A percentile compares a stretch with the other conserved stretches of the same genome.
These are phyloP conservation scores for Rubroboletus satanas DNA, from an alignment of 768 basidiomycete genomes.

Conservation along the genomic window DNA sequence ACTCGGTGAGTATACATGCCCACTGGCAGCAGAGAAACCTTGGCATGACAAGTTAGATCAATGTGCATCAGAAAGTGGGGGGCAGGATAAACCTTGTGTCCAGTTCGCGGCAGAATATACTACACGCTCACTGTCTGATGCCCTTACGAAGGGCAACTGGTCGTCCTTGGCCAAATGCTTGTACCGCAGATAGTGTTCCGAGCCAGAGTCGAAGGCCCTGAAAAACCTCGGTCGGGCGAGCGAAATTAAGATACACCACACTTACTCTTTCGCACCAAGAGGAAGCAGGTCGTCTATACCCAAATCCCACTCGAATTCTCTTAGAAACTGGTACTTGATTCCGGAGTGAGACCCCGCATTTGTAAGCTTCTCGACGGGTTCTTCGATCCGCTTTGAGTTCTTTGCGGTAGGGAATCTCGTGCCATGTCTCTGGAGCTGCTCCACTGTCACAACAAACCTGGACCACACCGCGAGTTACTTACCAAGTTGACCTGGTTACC, in stretches of 20 bases:
- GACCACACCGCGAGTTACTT: neutral
- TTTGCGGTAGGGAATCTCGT: slow-evolving; percentile 68
- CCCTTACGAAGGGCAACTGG: slow-evolving; percentile 51
- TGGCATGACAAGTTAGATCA: slow-evolving; percentile 1
- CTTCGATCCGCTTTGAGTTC: slow-evolving; percentile 40
- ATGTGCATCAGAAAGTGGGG: neutral
- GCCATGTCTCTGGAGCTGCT: slow-evolving; percentile 76
- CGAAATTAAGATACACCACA: neutral
- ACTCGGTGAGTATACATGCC: slow-evolving; percentile 40
- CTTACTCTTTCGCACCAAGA: slow-evolving; percentile 64
- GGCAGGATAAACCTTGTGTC: slow-evolving; percentile 46
- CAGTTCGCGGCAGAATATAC: slow-evolving; percentile 67
- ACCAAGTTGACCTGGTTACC: slow-evolving; percentile 28
- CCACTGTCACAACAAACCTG: slow-evolving; percentile 1
- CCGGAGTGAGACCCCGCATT: slow-evolving; percentile 44
- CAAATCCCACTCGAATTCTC: slow-evolving; percentile 54
- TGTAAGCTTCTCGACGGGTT: slow-evolving; percentile 53
- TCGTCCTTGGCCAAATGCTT: slow-evolving; percentile 38
- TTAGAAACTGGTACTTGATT: slow-evolving; percentile 52
- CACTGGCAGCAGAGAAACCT: slow-evolving; percentile 62
- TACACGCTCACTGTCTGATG: slow-evolving; percentile 54
- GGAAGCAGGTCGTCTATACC: slow-evolving; percentile 58
- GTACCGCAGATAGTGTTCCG: slow-evolving; percentile 53
- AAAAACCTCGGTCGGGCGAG: neutral
- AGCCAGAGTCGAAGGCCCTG: slow-evolving; percentile 52